Conservation (phyloP, 495 filamentous ascomycete genomes). For the Podospora fimiseda region DNA sequence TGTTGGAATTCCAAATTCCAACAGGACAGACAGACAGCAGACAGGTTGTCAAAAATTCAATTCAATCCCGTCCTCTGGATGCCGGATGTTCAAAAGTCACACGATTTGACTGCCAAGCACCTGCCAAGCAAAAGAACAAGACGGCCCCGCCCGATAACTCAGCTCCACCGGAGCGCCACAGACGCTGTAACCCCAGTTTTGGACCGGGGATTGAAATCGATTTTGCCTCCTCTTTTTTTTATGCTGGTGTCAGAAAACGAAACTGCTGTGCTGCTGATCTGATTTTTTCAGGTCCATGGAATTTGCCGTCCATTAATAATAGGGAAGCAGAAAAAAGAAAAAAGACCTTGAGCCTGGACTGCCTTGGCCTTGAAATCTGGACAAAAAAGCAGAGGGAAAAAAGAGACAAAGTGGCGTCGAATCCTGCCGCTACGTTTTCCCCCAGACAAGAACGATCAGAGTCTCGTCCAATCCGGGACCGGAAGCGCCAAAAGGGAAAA, state of each 20-base stretch:
- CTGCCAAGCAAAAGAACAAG: too few relatives aligned
- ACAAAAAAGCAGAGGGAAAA: not conserved
- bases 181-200: not conserved
- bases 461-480: conserved; percentile 12
- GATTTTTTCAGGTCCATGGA: not conserved
- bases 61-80: too few relatives aligned
- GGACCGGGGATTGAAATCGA: too few relatives aligned
- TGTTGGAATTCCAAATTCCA: too few relatives aligned
- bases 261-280: too few relatives aligned
- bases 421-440: conserved; percentile 8
- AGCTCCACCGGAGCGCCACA: not conserved
- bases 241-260: too few relatives aligned
- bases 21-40: too few relatives aligned
- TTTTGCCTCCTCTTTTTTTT: not conserved
- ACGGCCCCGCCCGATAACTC: not conserved
- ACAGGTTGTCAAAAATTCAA: too few relatives aligned
- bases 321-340: not conserved
- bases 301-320: not conserved
- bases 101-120: not conserved
- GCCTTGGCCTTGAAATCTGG: too few relatives aligned
- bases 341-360: too few relatives aligned
- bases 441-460: conserved; percentile 3
- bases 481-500: too few relatives aligned
- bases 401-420: conserved; percentile 11
- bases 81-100: too few relatives aligned